Evolutionary conservation across 495 filamentous ascomycete genomes (phyloP), one percentile per base, ranked within the genome.

Genomic region (Lophiotrema nucula): DNA sequence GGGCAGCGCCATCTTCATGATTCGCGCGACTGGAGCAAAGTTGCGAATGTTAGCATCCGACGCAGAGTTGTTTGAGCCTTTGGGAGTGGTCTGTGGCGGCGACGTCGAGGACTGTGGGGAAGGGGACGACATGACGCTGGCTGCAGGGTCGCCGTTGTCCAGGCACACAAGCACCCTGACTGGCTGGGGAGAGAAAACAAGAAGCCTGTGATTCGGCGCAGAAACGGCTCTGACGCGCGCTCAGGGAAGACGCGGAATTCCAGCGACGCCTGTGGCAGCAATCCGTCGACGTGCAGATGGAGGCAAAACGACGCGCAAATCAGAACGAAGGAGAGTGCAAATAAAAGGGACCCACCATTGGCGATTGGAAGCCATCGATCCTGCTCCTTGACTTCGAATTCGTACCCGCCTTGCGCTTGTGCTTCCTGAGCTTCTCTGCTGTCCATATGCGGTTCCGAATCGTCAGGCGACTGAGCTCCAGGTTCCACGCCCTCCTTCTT

Each of bases 321-420:
- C 74, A 79, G 47, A 69, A 56, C 26, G 58, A 58, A 55, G 56
- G 47, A 49, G 51, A 48, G 45, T 44, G 37, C 21, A 35, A 52
- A 28, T 47, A 39, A 53, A 69, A 68, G 53, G 33, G 69, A 91
- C 88, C 83, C 84, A 98, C 93, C 93, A 92, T 98, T 98, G 78
- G 93, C 93, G 84, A 98, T 98, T 76, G 93, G 93, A 74, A 98
- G 86, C 93, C 93, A 98, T 81, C 93, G 80, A 77, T 98, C 93
- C 75, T 98, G 93, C 76, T 98, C 93, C 80, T 98, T 98, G 75
- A 98, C 95, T 77, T 98, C 93, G 74, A 97, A 96, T 77, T 97
- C 93, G 79, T 87, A 91, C 79, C 81, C 81, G 72, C 77, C 80
- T 61, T 84, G 81, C 70, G 74, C 77, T 69, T 81, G 79, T 69